A percentile compares a stretch with the other conserved stretches of the same genome.
phyloP scores from a whole-genome alignment of 129 eudicot genomes.

The Ambrosia trifida region DNA sequence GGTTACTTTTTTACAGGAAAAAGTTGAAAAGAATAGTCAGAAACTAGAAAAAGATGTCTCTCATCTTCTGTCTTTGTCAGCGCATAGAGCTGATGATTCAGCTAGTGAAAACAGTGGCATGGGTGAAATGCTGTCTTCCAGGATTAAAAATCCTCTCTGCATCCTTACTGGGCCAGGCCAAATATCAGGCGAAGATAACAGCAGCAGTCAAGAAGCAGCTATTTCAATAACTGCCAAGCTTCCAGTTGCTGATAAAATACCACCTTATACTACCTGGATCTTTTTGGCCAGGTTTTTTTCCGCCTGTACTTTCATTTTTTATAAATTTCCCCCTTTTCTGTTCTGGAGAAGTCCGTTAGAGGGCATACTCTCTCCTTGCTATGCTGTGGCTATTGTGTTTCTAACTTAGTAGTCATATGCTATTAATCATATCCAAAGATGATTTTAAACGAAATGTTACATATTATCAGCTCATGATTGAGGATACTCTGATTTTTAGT shows the following conservation, averaged over 20 bases:
- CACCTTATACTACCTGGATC: slow-evolving; percentile 90
- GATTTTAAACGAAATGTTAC: slow-evolving; percentile 12
- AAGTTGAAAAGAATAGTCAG: slow-evolving; percentile 50
- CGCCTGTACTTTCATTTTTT: not conserved
- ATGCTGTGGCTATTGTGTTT: not conserved
- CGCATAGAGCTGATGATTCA: slow-evolving; percentile 34
- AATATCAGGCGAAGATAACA: slow-evolving; percentile 55
- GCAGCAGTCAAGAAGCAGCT: slow-evolving; percentile 47
- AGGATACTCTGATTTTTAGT: not conserved
- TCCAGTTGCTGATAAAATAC: slow-evolving; percentile 65
- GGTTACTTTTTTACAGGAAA: slow-evolving; percentile 51
- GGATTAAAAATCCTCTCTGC: slow-evolving; percentile 58
- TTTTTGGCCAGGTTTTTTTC: slow-evolving; percentile 60
- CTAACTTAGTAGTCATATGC: slow-evolving; percentile 4
- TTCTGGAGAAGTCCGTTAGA: not conserved
- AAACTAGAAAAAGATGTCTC: slow-evolving; percentile 51
- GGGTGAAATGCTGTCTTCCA: slow-evolving; percentile 53
- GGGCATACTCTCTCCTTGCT: slow-evolving; percentile 6
- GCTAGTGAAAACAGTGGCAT: slow-evolving; percentile 26
- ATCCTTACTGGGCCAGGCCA: slow-evolving; percentile 45
- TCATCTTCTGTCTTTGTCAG: slow-evolving; percentile 43
- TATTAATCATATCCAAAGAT: slow-evolving; percentile 5
- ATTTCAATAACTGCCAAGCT: slow-evolving; percentile 59
- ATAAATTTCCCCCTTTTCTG: not conserved
- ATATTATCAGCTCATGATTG: not conserved